phyloP scores from a whole-genome alignment of 164 flowering plant genomes.

The Umbellularia californica region DNA sequence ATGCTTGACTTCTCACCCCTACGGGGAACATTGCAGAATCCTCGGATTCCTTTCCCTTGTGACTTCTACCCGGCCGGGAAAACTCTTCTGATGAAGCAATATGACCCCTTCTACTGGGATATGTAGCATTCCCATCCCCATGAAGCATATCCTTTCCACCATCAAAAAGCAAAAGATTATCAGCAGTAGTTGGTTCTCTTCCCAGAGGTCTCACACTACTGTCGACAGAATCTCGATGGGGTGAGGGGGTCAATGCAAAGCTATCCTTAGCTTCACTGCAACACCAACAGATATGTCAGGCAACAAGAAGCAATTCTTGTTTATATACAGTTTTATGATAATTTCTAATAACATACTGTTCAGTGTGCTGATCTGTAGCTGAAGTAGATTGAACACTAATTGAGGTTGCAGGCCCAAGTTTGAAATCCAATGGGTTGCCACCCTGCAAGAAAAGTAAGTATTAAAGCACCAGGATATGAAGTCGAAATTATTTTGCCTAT shows the following conservation, averaged over 20 bases:
- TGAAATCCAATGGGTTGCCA: slow-evolving; percentile 94
- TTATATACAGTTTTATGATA: neutral
- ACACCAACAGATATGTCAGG: slow-evolving; percentile 10
- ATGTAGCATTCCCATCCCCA: slow-evolving; percentile 38
- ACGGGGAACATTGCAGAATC: slow-evolving; percentile 54
- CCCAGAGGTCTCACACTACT: slow-evolving; percentile 64
- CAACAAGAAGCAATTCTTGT: neutral
- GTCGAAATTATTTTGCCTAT: neutral
- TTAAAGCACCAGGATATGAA: neutral
- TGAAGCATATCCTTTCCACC: slow-evolving; percentile 59
- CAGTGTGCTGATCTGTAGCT: slow-evolving; percentile 66
- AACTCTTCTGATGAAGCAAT: slow-evolving; percentile 53
- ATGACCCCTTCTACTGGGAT: slow-evolving; percentile 36
- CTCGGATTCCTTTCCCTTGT: slow-evolving; percentile 60
- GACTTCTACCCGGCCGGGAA: slow-evolving; percentile 49
- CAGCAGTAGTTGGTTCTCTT: slow-evolving; percentile 83
- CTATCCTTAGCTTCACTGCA: slow-evolving; percentile 93
- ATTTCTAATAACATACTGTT: slow-evolving; percentile 68
- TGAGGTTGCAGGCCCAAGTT: slow-evolving; percentile 60
- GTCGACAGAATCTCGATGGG: slow-evolving; percentile 91
- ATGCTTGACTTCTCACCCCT: slow-evolving; percentile 49
- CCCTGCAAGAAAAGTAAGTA: slow-evolving; percentile 50
- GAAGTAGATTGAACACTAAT: slow-evolving; percentile 93
- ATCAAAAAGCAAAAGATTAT: slow-evolving; percentile 78
- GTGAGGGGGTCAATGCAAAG: slow-evolving; percentile 75